Evolutionary conservation across 2,329 filamentous ascomycete species (phyloP).

Genomic region (Exophiala aquamarina): DNA sequence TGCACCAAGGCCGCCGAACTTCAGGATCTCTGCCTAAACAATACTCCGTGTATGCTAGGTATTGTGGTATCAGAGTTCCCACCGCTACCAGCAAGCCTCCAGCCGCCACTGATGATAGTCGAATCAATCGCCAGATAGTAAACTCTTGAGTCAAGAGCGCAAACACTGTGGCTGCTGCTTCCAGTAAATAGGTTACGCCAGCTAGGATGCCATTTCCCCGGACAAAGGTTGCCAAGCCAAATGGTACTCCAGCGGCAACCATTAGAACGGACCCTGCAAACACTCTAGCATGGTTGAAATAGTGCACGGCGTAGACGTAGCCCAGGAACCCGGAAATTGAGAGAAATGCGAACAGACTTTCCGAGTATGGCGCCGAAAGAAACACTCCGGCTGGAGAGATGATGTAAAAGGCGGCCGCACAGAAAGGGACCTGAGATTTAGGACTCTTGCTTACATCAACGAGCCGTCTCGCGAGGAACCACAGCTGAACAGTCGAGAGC

Average conservation of each 20-base stretch:
- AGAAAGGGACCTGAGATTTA: conserved; percentile 58
- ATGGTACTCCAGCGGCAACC: conserved; percentile 64
- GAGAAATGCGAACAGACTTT: conserved; percentile 75
- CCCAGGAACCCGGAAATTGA: conserved; percentile 72
- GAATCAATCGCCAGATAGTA: conserved; percentile 45
- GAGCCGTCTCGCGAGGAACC: conserved; percentile 12
- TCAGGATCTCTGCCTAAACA: conserved; percentile 48
- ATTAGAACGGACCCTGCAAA: conserved; percentile 38
- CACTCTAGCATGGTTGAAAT: conserved; percentile 34
- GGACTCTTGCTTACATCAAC: conserved; percentile 30
- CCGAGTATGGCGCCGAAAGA: conserved; percentile 80
- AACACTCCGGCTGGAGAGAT: conserved; percentile 88
- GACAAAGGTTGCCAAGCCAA: conserved; percentile 71
- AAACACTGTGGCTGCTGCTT: conserved; percentile 48
- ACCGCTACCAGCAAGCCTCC: conserved; percentile 68
- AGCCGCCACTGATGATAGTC: conserved; percentile 59
- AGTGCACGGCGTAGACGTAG: conserved; percentile 56
- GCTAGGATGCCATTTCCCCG: conserved; percentile 86
- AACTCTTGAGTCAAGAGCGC: conserved; percentile 41
- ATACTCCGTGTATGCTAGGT: conserved; percentile 70
- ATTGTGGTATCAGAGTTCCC: conserved; percentile 72
- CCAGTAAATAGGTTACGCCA: conserved; percentile 71
- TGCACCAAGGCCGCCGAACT: conserved; percentile 70
- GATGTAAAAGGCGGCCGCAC: conserved; percentile 73
- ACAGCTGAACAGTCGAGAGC: conserved; percentile 70